Conservation (phyloP, 2,329 filamentous ascomycete genomes). For the Talaromyces albobiverticillius region DNA sequence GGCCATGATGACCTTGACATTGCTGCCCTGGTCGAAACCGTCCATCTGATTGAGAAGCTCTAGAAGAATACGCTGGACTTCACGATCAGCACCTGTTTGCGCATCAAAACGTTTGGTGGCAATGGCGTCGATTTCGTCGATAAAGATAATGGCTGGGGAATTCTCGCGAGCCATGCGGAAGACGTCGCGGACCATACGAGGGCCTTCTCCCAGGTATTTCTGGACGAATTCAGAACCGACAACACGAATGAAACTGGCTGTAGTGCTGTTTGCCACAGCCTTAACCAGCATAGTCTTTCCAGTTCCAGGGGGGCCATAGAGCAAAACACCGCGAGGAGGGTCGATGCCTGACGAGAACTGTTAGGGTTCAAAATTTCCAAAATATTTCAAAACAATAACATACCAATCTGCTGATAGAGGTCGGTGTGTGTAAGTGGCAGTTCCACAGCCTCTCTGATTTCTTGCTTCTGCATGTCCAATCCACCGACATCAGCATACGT, state of each 20-base stretch:
- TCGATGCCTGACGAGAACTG: slow-evolving; percentile 63
- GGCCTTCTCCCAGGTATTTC: slow-evolving; percentile 96
- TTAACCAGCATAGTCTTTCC: slow-evolving; percentile 98
- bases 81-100: slow-evolving; percentile 94
- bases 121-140: slow-evolving; percentile 98
- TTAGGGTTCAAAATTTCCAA: slow-evolving; percentile 19
- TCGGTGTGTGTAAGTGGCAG: slow-evolving; percentile 96
- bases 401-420: slow-evolving; percentile 96
- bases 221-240: slow-evolving; percentile 98
- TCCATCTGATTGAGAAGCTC: slow-evolving; percentile 99
- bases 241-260: slow-evolving; percentile 96
- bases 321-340: slow-evolving; percentile 88
- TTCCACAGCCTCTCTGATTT: slow-evolving; percentile 97
- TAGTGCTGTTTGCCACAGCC: slow-evolving; percentile 96
- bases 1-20: slow-evolving; percentile 99
- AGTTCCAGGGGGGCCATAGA: slow-evolving; percentile 93
- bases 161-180: slow-evolving; percentile 99
- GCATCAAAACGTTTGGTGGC: slow-evolving; percentile 99
- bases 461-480: slow-evolving; percentile 99
- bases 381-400: slow-evolving; percentile 10
- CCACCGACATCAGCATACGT: slow-evolving; percentile 98
- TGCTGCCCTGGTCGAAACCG: slow-evolving; percentile 96
- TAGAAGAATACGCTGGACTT: slow-evolving; percentile 96
- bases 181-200: slow-evolving; percentile 97
- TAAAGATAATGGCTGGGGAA: slow-evolving; percentile 97